Evolutionary conservation across 306 rosid species (phyloP).

Genomic region (Abrus pulchellus): DNA sequence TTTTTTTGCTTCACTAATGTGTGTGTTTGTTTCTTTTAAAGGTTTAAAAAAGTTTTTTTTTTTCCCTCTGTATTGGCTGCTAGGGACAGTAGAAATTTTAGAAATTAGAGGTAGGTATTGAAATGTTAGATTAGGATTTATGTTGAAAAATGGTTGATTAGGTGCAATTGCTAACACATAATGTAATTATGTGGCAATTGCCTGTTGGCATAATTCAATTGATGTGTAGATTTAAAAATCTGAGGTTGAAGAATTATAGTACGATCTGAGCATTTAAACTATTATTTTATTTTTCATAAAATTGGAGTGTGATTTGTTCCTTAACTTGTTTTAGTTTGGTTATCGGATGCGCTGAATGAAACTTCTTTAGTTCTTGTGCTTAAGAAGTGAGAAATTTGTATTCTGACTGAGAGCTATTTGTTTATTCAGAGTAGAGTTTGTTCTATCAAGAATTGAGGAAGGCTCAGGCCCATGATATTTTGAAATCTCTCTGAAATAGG

Average conservation of each 20-base stretch:
- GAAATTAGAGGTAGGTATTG: not conserved
- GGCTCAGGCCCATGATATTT: conserved; percentile 49
- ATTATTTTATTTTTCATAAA: conserved; percentile 15
- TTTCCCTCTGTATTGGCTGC: conserved; percentile 6
- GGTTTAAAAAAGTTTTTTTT: conserved; percentile 11
- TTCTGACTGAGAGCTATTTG: conserved; percentile 34
- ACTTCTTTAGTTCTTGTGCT: conserved; percentile 39
- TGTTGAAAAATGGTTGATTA: too few species aligned
- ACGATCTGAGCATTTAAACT: not conserved
- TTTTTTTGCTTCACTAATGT: conserved; percentile 6
- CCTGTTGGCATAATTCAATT: not conserved
- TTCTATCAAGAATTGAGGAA: conserved; percentile 49
- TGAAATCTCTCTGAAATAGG: conserved; percentile 58
- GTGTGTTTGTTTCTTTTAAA: not conserved
- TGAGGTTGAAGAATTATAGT: conserved; percentile 3
- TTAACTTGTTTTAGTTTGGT: conserved; percentile 38
- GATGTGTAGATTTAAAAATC: conserved; percentile 5
- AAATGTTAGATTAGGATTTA: conserved; percentile 39
- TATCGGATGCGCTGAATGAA: conserved; percentile 30
- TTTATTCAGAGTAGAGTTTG: conserved; percentile 49
- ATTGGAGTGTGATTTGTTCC: conserved; percentile 26
- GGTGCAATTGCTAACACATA: not conserved
- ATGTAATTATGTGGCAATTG: not conserved
- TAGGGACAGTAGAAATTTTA: not conserved
- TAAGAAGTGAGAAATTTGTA: conserved; percentile 36